Percentiles rank a stretch among this genome's conserved stretches.
These are phyloP conservation scores for Lasiodiplodia sp. DNA, from an alignment of 2,329 filamentous ascomycete genomes.

Conservation along the genomic window DNA sequence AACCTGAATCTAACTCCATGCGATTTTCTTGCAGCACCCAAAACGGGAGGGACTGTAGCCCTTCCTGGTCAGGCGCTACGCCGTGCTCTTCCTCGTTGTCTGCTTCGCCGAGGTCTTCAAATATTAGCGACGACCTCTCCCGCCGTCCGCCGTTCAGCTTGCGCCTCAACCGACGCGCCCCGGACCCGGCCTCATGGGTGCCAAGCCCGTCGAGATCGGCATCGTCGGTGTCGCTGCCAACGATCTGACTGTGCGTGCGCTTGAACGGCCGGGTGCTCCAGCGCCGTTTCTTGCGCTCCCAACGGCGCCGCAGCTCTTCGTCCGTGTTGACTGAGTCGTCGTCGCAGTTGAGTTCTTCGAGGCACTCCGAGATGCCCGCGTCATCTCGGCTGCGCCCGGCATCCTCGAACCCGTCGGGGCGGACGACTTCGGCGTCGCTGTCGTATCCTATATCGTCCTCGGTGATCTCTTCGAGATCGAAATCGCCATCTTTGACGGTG, in stretches of 20 bases:
- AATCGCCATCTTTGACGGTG: slow-evolving; percentile 41
- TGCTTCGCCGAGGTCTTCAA: slow-evolving; percentile 47
- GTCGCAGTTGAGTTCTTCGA: slow-evolving; percentile 46
- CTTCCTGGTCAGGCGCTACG: slow-evolving; percentile 42
- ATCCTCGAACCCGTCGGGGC: slow-evolving; percentile 54
- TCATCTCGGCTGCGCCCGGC: slow-evolving; percentile 41
- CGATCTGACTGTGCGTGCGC: slow-evolving; percentile 54
- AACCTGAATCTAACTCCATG: slow-evolving; percentile 34
- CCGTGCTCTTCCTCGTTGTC: slow-evolving; percentile 46
- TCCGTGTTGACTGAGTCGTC: slow-evolving; percentile 41
- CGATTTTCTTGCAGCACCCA: slow-evolving; percentile 40
- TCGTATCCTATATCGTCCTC: slow-evolving; percentile 46
- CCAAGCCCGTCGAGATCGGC: slow-evolving; percentile 51
- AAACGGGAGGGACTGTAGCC: slow-evolving; percentile 48
- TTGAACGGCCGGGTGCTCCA: slow-evolving; percentile 54
- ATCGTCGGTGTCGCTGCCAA: slow-evolving; percentile 54
- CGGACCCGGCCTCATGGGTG: slow-evolving; percentile 46
- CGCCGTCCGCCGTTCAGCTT: slow-evolving; percentile 47
- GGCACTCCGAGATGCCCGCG: slow-evolving; percentile 40
- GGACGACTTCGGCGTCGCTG: slow-evolving; percentile 52
- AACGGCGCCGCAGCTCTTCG: slow-evolving; percentile 34
- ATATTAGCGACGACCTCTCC: slow-evolving; percentile 47
- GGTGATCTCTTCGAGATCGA: slow-evolving; percentile 53
- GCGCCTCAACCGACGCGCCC: slow-evolving; percentile 52
- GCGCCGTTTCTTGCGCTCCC: slow-evolving; percentile 46